Percentiles rank a stretch among this genome's conserved stretches.
Evolutionary conservation across 1,139 yeast species (phyloP).

Genomic region (Sugiyamaella paludigena): DNA sequence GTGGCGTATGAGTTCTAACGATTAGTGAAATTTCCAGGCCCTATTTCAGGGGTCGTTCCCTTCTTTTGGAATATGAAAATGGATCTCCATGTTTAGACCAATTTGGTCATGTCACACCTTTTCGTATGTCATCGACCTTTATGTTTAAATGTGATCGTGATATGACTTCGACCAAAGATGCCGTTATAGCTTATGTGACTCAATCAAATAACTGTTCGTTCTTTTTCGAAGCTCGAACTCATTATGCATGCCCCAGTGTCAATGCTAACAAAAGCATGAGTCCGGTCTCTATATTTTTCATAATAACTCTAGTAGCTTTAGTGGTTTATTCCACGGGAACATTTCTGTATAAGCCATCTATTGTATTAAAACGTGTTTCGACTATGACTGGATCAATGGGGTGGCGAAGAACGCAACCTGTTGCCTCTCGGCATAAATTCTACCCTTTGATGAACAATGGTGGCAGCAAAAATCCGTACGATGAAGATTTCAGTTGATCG

Average conservation of each 20-base stretch:
- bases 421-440: not conserved
- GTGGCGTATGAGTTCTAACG: too few species aligned
- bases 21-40: slow-evolving; percentile 42
- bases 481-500: too few species aligned
- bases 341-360: slow-evolving; percentile 19
- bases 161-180: slow-evolving; percentile 51
- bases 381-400: not conserved
- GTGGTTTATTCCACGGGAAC: slow-evolving; percentile 33
- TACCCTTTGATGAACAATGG: not conserved
- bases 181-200: slow-evolving; percentile 69
- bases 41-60: slow-evolving; percentile 64
- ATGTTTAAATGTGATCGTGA: slow-evolving; percentile 81
- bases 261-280: slow-evolving; percentile 42
- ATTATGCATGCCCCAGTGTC: slow-evolving; percentile 85
- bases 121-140: slow-evolving; percentile 62
- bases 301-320: slow-evolving; percentile 38
- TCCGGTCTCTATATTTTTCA: slow-evolving; percentile 31
- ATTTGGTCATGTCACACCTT: slow-evolving; percentile 42
- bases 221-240: slow-evolving; percentile 80
- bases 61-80: slow-evolving; percentile 65
- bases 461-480: too few species aligned
- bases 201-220: slow-evolving; percentile 74
- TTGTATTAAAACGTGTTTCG: slow-evolving; percentile 16
- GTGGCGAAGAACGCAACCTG: not conserved
- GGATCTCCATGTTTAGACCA: slow-evolving; percentile 65